Conservation (phyloP, 805 yeast species). For the Hyphopichia homilentoma region DNA sequence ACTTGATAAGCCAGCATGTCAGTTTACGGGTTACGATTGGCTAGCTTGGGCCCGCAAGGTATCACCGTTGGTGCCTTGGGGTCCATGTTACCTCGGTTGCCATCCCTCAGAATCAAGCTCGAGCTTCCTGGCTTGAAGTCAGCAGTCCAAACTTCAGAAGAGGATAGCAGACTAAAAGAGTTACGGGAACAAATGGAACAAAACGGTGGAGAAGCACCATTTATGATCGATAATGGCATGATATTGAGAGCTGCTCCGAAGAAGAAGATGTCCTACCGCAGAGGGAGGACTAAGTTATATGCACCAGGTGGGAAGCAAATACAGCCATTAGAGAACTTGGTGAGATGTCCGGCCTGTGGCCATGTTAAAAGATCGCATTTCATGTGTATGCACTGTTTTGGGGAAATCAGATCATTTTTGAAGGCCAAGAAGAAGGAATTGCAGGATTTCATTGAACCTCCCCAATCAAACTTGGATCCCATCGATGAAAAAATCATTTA, state of each 20-base stretch:
- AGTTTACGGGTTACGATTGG: too few relatives aligned
- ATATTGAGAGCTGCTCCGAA: conserved; percentile 87
- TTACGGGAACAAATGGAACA: conserved; percentile 38
- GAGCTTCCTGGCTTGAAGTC: conserved; percentile 1
- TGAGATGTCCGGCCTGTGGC: conserved; percentile 95
- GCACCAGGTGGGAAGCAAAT: conserved; percentile 82
- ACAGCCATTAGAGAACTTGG: conserved; percentile 69
- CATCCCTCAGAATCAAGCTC: conserved; percentile 7
- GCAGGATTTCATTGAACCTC: conserved; percentile 23
- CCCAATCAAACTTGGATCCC: conserved; percentile 49
- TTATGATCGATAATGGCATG: conserved; percentile 59
- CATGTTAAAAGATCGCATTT: conserved; percentile 85
- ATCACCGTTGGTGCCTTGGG: too few relatives aligned
- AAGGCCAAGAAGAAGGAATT: conserved; percentile 40
- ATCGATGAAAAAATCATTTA: conserved; percentile 63
- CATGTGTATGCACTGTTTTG: conserved; percentile 89
- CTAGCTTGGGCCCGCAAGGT: too few relatives aligned
- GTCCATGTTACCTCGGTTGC: conserved; percentile 13
- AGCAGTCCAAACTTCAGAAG: neutral
- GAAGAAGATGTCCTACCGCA: conserved; percentile 84
- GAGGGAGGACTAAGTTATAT: conserved; percentile 77
- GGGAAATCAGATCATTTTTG: conserved; percentile 75
- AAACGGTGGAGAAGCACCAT: conserved; percentile 27
- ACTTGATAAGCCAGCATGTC: too few relatives aligned
- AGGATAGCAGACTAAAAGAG: conserved; percentile 29